Conservation (phyloP, 768 basidiomycete genomes). For the Coprinellus micaceus region DNA sequence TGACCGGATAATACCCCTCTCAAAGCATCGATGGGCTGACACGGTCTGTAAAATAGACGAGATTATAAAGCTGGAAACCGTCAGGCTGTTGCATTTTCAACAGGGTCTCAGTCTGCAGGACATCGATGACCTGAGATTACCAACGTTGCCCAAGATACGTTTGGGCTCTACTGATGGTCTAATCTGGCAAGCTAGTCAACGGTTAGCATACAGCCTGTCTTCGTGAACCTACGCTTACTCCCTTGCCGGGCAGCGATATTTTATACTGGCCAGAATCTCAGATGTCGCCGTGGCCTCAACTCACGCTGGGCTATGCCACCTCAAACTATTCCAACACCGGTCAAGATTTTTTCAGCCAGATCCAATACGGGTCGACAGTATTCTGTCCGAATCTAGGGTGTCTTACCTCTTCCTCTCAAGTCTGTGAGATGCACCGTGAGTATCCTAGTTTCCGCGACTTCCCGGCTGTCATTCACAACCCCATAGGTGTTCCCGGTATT, state of each 20-base stretch:
- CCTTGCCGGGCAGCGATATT: neutral
- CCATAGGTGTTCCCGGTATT: neutral
- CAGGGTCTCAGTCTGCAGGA: conserved; percentile 28
- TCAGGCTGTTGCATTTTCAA: conserved; percentile 31
- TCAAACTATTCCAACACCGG: neutral
- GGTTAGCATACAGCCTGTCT: neutral
- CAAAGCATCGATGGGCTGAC: too few species aligned
- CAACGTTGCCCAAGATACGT: conserved; percentile 20
- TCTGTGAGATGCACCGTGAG: neutral
- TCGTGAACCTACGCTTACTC: neutral
- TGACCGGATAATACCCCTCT: neutral
- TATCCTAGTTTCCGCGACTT: neutral
- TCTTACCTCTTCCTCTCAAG: neutral
- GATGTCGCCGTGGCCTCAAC: neutral
- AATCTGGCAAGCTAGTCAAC: conserved; percentile 38
- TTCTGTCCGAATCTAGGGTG: conserved; percentile 6
- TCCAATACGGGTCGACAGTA: neutral
- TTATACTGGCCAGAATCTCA: conserved; percentile 1
- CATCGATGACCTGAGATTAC: conserved; percentile 33
- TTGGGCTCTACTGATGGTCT: conserved; percentile 31
- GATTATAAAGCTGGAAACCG: conserved; percentile 44
- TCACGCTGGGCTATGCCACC: neutral
- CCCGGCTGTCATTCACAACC: neutral
- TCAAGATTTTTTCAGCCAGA: neutral
- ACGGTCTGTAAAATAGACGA: conserved; percentile 32